Base-by-base conservation (phyloP, 371 early-diverging fungal genomes). In the Syncephalastrum sp. region DNA sequence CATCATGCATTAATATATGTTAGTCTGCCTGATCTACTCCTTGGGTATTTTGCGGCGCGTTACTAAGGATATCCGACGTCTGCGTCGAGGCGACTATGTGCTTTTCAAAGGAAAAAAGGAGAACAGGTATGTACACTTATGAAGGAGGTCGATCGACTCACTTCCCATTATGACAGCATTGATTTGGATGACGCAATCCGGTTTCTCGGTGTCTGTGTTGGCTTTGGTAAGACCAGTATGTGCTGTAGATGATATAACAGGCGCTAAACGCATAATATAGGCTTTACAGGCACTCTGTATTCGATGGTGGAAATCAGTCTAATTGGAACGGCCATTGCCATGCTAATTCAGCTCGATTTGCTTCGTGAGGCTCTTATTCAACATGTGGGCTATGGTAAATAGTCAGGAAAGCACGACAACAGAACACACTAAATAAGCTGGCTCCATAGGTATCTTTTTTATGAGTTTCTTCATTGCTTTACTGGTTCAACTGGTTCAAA, bases 131-230 rank as follows among this genome's bases (percentile, higher is more conserved):
- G 60, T 53, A 10, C 14, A 3, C 23, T 5, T n/a, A 51, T 51
- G 13, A 17, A 16, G 3, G 12, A 16, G 33, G 33, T 8, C 46
- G 47, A 46, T 17, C 4, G 25, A 16, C 15, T n/a, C 47, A 17
- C 29, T 6, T 6, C 21, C 0, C 38, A 33, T 33, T 2, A 33
- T 33, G 16, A 15, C 54, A 79, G 76, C n/a, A 69, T 75, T 42
- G 71, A 76, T 54, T 23, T 79, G 23, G 77, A 79, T 58, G 80
- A 79, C 52, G 68, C 72, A 17, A 74, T 79, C 24, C 80, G 80
- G 0, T 76, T 74, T 43, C 50, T 79, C 14, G 80, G 80, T 15
- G 76, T 75, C 3, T 61, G 64, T 41, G 65, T 76, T 45, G 80
- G 80, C 6, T 79, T 79, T 57, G 80, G 77, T 70, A 68, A 29